Conservation (phyloP, 495 filamentous ascomycete genomes). For the Aspergillus nanangensis region DNA sequence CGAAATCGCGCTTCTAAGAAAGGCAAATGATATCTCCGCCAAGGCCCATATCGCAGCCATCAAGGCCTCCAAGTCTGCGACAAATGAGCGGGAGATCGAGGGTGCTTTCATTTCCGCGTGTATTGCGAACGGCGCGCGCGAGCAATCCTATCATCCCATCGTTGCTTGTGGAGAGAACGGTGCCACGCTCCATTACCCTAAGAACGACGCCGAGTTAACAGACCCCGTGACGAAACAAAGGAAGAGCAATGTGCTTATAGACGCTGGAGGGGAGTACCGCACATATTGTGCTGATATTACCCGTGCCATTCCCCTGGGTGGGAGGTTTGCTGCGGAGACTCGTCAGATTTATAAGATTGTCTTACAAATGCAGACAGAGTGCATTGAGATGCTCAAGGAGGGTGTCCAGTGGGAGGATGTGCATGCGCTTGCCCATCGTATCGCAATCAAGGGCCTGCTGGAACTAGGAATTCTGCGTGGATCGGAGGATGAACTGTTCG, state of each 20-base stretch:
- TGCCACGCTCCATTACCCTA: conserved; percentile 83
- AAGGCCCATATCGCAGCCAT: conserved; percentile 70
- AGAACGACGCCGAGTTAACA: conserved; percentile 63
- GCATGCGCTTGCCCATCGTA: conserved; percentile 70
- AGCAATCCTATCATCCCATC: conserved; percentile 84
- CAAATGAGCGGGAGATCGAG: conserved; percentile 80
- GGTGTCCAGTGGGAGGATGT: conserved; percentile 83
- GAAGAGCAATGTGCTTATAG: conserved; percentile 72
- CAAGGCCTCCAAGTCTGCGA: conserved; percentile 55
- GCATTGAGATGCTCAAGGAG: conserved; percentile 67
- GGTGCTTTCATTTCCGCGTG: conserved; percentile 71
- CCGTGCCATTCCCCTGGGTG: conserved; percentile 78
- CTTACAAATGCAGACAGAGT: conserved; percentile 75
- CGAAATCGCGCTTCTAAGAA: conserved; percentile 76
- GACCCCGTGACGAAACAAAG: conserved; percentile 38
- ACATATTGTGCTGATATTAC: conserved; percentile 88
- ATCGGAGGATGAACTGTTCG: conserved; percentile 65
- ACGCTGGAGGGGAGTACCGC: conserved; percentile 76
- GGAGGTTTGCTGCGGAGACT: conserved; percentile 68
- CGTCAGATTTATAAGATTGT: conserved; percentile 82
- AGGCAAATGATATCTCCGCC: conserved; percentile 79
- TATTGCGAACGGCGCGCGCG: conserved; percentile 65
- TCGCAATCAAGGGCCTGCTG: conserved; percentile 77
- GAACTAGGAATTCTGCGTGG: conserved; percentile 71
- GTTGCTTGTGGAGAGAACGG: conserved; percentile 72